These are phyloP conservation scores for Malassezia equina DNA, from an alignment of 1,284 basidiomycete genomes.

Conservation along the genomic window DNA sequence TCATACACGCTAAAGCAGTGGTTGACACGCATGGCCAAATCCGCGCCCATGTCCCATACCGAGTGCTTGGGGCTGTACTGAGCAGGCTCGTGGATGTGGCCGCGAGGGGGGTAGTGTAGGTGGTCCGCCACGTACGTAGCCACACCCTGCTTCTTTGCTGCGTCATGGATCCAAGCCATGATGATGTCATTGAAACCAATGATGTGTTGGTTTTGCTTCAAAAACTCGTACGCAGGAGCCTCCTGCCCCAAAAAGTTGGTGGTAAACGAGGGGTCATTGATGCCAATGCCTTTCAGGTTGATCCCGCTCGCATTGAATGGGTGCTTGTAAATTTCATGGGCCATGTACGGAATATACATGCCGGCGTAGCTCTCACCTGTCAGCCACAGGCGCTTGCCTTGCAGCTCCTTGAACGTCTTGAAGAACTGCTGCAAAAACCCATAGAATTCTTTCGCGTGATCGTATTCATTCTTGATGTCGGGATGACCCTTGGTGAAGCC, in stretches of 20 bases:
- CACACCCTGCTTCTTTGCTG: constrained; percentile 24
- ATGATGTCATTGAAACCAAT: constrained; percentile 19
- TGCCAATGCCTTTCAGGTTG: constrained; percentile 38
- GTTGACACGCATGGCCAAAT: background rate
- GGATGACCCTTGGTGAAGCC: constrained; percentile 67
- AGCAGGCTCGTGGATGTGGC: constrained; percentile 4
- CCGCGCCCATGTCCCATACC: background rate
- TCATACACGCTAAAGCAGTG: constrained; percentile 8
- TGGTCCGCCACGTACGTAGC: constrained; percentile 27
- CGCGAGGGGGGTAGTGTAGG: constrained; percentile 37
- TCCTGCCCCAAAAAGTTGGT: constrained; percentile 23
- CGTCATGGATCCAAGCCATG: constrained; percentile 17
- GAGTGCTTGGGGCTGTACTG: background rate
- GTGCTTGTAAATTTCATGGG: constrained; percentile 26
- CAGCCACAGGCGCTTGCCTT: constrained; percentile 24
- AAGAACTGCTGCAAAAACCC: constrained; percentile 36
- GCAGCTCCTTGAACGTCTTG: constrained; percentile 25
- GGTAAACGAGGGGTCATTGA: constrained; percentile 41
- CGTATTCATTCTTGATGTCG: constrained; percentile 52
- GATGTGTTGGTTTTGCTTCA: constrained; percentile 6
- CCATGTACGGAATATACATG: constrained; percentile 93
- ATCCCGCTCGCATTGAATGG: constrained; percentile 18
- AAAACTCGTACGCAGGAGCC: constrained; percentile 22
- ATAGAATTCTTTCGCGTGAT: constrained; percentile 47
- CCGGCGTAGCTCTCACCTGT: constrained; percentile 69